Evolutionary conservation across 305 asterid genomes (phyloP).

Genomic region (Plantago coronopus): DNA sequence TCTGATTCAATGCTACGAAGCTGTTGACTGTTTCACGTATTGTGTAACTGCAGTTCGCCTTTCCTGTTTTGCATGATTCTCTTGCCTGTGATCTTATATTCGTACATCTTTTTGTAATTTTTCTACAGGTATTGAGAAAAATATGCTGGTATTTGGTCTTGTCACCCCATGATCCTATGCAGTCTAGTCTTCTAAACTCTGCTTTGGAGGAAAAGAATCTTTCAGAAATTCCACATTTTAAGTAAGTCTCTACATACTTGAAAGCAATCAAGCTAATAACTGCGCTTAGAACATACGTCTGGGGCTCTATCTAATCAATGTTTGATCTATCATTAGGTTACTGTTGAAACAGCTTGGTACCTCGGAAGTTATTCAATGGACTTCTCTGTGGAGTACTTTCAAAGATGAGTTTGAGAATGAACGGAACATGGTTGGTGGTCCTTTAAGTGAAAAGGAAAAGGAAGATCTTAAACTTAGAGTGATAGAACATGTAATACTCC

Average conservation of each 20-base stretch:
- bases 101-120: no score
- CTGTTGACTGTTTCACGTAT: no score
- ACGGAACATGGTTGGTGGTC: conserved; percentile 70
- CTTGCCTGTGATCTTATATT: no score
- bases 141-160: conserved; percentile 62
- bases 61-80: no score
- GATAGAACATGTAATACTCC: conserved; percentile 73
- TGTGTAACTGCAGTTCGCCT: no score
- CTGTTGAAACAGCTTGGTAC: conserved; percentile 76
- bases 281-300: neutral
- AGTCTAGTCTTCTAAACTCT: conserved; percentile 58
- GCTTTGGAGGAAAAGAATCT: conserved; percentile 58
- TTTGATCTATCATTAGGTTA: conserved; percentile 34
- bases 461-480: conserved; percentile 82
- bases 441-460: conserved; percentile 79
- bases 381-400: conserved; percentile 66
- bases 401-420: conserved; percentile 91
- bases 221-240: conserved; percentile 51
- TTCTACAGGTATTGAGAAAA: conserved; percentile 49
- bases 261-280: neutral
- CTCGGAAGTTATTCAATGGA: conserved; percentile 89
- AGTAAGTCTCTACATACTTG: conserved; percentile 21
- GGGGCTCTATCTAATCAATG: neutral
- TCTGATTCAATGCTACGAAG: neutral
- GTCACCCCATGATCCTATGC: conserved; percentile 66